Evolutionary conservation across 768 basidiomycete species (phyloP), one percentile per base, ranked within the genome.

Genomic region (Amanita rimosa): DNA sequence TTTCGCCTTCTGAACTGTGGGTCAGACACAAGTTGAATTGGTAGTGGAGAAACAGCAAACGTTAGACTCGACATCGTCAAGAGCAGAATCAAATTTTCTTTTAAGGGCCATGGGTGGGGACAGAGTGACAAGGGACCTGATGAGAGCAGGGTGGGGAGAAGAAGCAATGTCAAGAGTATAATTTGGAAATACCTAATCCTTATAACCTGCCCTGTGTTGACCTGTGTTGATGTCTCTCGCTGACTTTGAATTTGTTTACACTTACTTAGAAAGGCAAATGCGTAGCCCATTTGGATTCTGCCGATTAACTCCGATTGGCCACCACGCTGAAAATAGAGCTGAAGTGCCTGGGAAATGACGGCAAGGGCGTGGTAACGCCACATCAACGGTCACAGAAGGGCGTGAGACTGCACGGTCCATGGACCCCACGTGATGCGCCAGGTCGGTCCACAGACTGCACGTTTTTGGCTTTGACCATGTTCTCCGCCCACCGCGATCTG

Each of bases 11-110:
- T 81, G 55, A 27, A 9, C 46, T 24, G 8, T 54, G 34, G 53
- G 55, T 57, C 56, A 52, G 50, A 50, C 46, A 54, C 10, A 5
- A 60, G 52, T 54, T 50, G 58, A 53, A 56, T 54, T 42, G 38
- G 54, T 39, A 49, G 8, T 13, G 3, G 38, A 16, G 33, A 31
- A 31, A 45, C 19, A 38, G 58, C 68, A 48, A 62, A 81, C 81
- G 54, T 63, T 72, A 53, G 68, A 73, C 47, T 64, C 68, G 53
- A 69, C 67, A 57, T 79, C 79, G 51, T 76, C 74, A 16, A 67
- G 59, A 51, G 83, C 83, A 16, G 69, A 55, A 44, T 81, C 77
- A 45, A 84, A 70, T 68, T 91, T 91, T 62, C 87, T 76, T 64
- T 90, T 91, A 60, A 85, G 54, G 36, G 79, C 71, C 85, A 87